Conservation (phyloP, 495 filamentous ascomycete genomes). For the Tuber indicum region DNA sequence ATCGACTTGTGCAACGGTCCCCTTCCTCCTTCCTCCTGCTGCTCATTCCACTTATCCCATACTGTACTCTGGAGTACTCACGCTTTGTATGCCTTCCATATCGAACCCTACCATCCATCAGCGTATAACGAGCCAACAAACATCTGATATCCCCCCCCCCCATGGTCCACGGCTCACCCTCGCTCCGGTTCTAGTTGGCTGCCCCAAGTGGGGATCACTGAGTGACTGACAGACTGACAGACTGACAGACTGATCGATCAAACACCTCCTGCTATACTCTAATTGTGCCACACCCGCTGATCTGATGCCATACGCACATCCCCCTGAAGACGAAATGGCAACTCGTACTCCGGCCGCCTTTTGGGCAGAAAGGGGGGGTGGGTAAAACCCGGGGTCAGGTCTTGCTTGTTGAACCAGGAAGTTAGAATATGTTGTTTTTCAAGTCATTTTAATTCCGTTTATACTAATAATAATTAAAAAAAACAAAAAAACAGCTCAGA, state of each 20-base stretch:
- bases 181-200: not conserved
- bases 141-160: no score
- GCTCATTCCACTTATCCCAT: not conserved
- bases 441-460: not conserved
- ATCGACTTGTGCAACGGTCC: not conserved
- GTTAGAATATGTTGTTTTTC: no score
- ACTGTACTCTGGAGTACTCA: not conserved
- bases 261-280: no score
- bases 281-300: not conserved
- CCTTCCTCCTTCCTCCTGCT: not conserved
- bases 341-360: not conserved
- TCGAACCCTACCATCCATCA: not conserved
- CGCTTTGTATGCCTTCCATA: not conserved
- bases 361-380: not conserved
- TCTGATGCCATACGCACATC: not conserved
- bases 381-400: not conserved
- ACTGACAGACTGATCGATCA: not conserved
- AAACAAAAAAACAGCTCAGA: not conserved
- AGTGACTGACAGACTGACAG: not conserved
- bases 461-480: not conserved
- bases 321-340: not conserved
- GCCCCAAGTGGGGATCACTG: no score
- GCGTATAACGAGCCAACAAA: no score
- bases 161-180: no score
- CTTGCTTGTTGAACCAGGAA: no score